These are phyloP conservation scores for Xylariaceae sp. DNA, from an alignment of 2,329 filamentous ascomycete genomes.

Conservation along the genomic window DNA sequence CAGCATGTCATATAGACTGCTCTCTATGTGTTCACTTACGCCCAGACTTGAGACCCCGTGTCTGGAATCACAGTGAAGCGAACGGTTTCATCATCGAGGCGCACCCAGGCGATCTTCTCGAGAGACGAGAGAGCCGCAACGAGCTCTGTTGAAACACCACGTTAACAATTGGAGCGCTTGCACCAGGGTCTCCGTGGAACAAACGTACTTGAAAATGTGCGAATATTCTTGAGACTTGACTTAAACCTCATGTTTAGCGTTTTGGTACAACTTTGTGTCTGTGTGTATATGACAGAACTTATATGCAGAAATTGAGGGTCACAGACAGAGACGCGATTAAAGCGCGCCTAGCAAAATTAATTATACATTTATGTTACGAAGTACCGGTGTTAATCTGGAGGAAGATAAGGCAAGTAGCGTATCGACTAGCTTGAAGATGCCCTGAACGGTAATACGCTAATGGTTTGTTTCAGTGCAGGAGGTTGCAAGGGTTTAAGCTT, in stretches of 20 bases:
- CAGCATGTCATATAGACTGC: slow-evolving; percentile 1
- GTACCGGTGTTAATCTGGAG: too few species aligned
- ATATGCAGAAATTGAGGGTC: too few species aligned
- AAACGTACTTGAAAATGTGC: slow-evolving; percentile 66
- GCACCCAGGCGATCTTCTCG: slow-evolving; percentile 88
- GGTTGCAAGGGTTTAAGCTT: too few species aligned
- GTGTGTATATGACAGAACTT: too few species aligned
- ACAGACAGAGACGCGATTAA: too few species aligned
- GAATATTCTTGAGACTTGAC: slow-evolving; percentile 69
- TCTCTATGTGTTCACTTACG: slow-evolving; percentile 58
- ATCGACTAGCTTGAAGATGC: too few species aligned
- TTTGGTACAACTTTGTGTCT: not conserved
- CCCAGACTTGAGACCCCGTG: slow-evolving; percentile 95
- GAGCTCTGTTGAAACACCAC: slow-evolving; percentile 55
- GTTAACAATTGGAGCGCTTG: slow-evolving; percentile 10
- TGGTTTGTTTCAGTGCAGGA: too few species aligned
- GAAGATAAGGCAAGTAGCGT: too few species aligned
- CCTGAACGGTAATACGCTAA: too few species aligned
- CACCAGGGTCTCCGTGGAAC: not conserved
- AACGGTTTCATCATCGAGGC: slow-evolving; percentile 83
- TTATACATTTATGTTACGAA: too few species aligned
- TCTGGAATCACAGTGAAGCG: slow-evolving; percentile 97
- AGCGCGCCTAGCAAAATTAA: too few species aligned
- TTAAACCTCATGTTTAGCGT: slow-evolving; percentile 61
- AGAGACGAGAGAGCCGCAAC: slow-evolving; percentile 68